Percentiles rank a stretch among this genome's conserved stretches.
Conservation (phyloP, 2,329 filamentous ascomycete species). For the Nigrospora oryzae region DNA sequence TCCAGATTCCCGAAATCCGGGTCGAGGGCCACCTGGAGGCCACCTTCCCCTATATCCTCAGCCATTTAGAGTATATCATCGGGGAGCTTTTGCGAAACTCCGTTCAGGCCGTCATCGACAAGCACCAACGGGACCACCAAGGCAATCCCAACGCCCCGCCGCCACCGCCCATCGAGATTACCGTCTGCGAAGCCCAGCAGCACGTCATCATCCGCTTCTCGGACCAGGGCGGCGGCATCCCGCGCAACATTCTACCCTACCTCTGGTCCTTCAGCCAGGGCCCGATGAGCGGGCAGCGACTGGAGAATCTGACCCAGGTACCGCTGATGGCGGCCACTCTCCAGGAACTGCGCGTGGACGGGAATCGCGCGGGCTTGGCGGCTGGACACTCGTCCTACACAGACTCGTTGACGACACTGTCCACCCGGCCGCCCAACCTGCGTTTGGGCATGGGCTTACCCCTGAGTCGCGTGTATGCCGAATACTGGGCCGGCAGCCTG, state of each 20-base stretch:
- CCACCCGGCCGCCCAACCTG: slow-evolving; percentile 75
- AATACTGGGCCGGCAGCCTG: slow-evolving; percentile 94
- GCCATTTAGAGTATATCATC: slow-evolving; percentile 93
- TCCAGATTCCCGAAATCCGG: slow-evolving; percentile 69
- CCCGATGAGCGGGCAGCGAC: slow-evolving; percentile 63
- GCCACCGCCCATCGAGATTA: slow-evolving; percentile 82
- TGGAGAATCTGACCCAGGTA: slow-evolving; percentile 80
- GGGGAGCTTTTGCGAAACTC: slow-evolving; percentile 93
- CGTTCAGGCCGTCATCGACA: slow-evolving; percentile 84
- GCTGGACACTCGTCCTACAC: slow-evolving; percentile 7
- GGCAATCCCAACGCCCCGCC: slow-evolving; percentile 18
- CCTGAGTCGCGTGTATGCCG: slow-evolving; percentile 88
- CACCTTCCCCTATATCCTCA: slow-evolving; percentile 93
- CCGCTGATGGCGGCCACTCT: slow-evolving; percentile 89
- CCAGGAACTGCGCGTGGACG: slow-evolving; percentile 64
- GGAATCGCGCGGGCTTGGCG: slow-evolving; percentile 8
- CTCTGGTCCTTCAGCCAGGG: slow-evolving; percentile 98
- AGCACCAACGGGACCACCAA: slow-evolving; percentile 37
- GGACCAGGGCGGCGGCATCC: slow-evolving; percentile 88
- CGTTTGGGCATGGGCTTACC: slow-evolving; percentile 88
- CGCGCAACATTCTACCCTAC: slow-evolving; percentile 74
- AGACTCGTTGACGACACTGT: slow-evolving; percentile 69
- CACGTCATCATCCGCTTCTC: slow-evolving; percentile 96
- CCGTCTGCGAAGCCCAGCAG: slow-evolving; percentile 87
- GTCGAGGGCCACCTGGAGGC: slow-evolving; percentile 80